Base-by-base conservation (phyloP, 495 filamentous ascomycete species). In the Jackrogersella minutella region DNA sequence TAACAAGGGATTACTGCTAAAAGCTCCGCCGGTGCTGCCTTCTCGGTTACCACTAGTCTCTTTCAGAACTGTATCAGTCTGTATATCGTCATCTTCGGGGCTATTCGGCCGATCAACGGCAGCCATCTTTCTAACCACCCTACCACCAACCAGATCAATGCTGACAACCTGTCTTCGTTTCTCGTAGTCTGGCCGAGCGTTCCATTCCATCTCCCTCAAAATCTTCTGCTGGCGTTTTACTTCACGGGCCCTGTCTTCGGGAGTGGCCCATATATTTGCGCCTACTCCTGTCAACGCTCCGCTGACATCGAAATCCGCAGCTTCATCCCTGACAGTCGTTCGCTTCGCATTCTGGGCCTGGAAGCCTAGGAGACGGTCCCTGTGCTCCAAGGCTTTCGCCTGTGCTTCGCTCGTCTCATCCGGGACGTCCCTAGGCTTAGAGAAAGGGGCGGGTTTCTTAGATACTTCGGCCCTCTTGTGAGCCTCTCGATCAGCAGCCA, bases 141-240 rank as follows among this genome's bases (percentile, higher is more conserved):
- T 93, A 19, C 88, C 87, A 5, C 89, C 90, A 22, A 86, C 85
- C 2, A 97, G 74, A 77, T 97, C 94, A 50, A 97, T 87, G 66
- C 90, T 92, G 53, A 96, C 88, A 0, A 99, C 90, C 62, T 93
- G 87, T 70, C 85, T 87, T 64, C 93, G 85, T 83, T 95, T 98
- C 78, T 99, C 95, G 77, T 91, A 99, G 62, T 96, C 95, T 1
- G 95, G 94, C 58, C 88, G 84, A 2, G 91, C 90, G 64, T 90
- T 91, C 86, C 93, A 97, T 58, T 97, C 93, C 81, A 95, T 88
- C 80, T 96, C 91, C 5, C 91, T 77, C 69, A 97, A 73, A 4
- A 93, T 81, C 70, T 91, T 92, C 77, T 98, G 95, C 80, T 99
- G 95, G 63, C 86, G 86, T 77, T 96, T 97, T 58, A 99, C 76